A percentile compares a stretch with the other conserved stretches of the same genome.
Conservation (phyloP, 495 filamentous ascomycete genomes). For the Sabuloglossum arenarium region DNA sequence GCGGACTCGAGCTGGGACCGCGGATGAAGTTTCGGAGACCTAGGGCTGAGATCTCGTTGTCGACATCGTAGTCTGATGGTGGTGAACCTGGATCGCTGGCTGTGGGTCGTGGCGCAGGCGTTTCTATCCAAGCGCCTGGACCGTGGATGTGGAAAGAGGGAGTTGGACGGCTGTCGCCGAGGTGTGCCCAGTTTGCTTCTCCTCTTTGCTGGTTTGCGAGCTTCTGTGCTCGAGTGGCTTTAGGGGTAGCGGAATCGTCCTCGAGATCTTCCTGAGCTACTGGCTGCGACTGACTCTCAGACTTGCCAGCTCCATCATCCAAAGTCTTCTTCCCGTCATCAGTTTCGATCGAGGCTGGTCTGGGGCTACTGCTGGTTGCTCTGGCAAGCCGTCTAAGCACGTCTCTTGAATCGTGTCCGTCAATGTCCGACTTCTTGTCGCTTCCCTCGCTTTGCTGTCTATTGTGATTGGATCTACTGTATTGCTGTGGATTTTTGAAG, state of each 20-base stretch:
- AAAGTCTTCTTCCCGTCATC: neutral
- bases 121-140: constrained; percentile 27
- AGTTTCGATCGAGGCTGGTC: constrained; percentile 6
- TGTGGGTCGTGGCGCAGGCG: constrained; percentile 11
- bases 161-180: constrained; percentile 9
- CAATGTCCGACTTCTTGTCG: constrained; percentile 10
- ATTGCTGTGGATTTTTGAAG: constrained; percentile 19
- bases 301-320: neutral
- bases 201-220: neutral
- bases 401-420: constrained; percentile 38
- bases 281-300: neutral
- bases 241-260: constrained; percentile 9
- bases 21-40: constrained; percentile 4
- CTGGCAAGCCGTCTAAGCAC: constrained; percentile 42
- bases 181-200: neutral
- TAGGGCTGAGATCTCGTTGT: constrained; percentile 17
- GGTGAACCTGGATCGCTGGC: constrained; percentile 12
- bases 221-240: constrained; percentile 4
- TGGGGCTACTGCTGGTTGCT: constrained; percentile 34
- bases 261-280: constrained; percentile 7
- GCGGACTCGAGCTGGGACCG: neutral
- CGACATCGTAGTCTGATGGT: constrained; percentile 25
- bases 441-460: neutral
- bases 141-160: constrained; percentile 17
- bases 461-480: constrained; percentile 6